These are phyloP conservation scores for Botrytis fabae DNA, from an alignment of 2,329 filamentous ascomycete genomes.

Conservation along the genomic window DNA sequence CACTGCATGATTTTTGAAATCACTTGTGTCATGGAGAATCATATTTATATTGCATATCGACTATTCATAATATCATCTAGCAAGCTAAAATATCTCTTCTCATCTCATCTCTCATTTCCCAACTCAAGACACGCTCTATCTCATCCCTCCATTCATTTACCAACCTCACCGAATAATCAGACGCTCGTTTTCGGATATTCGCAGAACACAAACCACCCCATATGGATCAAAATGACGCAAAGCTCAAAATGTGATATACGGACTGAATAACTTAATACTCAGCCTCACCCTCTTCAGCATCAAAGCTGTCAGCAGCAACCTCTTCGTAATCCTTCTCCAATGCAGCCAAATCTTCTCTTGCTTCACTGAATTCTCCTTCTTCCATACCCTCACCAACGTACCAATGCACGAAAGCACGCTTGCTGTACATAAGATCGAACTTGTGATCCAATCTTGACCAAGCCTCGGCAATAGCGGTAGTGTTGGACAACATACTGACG, in stretches of 20 bases:
- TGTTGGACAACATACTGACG: slow-evolving; percentile 66
- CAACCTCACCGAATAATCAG: slow-evolving; percentile 19
- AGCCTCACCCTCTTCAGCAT: slow-evolving; percentile 50
- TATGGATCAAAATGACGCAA: slow-evolving; percentile 18
- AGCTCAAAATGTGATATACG: slow-evolving; percentile 15
- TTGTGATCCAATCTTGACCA: slow-evolving; percentile 66
- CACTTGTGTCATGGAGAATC: not conserved
- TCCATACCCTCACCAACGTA: slow-evolving; percentile 72
- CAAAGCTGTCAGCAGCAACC: slow-evolving; percentile 56
- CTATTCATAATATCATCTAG: slow-evolving; percentile 20
- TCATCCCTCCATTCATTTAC: slow-evolving; percentile 7
- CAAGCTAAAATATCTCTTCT: slow-evolving; percentile 13
- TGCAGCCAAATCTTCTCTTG: slow-evolving; percentile 64
- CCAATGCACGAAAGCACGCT: slow-evolving; percentile 71
- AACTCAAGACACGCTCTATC: not conserved
- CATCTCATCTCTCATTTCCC: slow-evolving; percentile 4
- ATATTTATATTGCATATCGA: slow-evolving; percentile 13
- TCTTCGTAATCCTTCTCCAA: slow-evolving; percentile 67
- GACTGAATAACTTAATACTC: slow-evolving; percentile 39
- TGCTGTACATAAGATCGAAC: slow-evolving; percentile 70
- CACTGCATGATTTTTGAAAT: not conserved
- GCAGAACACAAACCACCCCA: slow-evolving; percentile 22
- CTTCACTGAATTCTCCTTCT: slow-evolving; percentile 67
- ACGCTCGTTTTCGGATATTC: slow-evolving; percentile 24
- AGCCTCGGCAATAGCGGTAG: slow-evolving; percentile 65